Evolutionary conservation across 768 basidiomycete genomes (phyloP), one percentile per base, ranked within the genome.

Genomic region (Tubosaeta sp.): DNA sequence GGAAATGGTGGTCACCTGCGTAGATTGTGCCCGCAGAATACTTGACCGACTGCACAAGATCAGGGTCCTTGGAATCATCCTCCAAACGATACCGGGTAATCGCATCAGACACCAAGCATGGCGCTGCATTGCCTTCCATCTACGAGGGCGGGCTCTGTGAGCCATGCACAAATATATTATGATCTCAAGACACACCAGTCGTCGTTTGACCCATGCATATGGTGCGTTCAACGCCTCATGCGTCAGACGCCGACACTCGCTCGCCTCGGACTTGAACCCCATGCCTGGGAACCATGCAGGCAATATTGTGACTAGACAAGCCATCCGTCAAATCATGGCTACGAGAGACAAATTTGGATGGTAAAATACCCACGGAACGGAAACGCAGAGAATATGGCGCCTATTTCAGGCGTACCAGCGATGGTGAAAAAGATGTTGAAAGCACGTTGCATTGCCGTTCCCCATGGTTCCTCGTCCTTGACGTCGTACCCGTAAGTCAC

Each of bases 211-310:
- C 60, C 55, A 55, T 7, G 34, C 37, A 46, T 57, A 64, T 0
- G 57, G 55, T 9, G 50, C 35, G 9, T 66, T 48, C 31, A 58
- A 29, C 2, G 41, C 46, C 5, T 60, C 55, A 8, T 25, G 6
- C 6, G 37, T 31, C 17, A 56, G 27, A 38, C 31, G 51, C 4
- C 48, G 33, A 17, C 56, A 67, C 27, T 56, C 48, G 3, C 38
- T 25, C 5, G 61, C 57, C 27, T 52, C 16, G 22, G 51, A 41
- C 26, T 65, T 62, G 54, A 66, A 59, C 4, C 52, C 45, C 45
- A 67, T 59, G 6, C 64, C 63, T 0, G 64, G 69, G 19, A 69
- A 39, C 69, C 67, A 69, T 6, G 43, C 46, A 0, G 61, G 65
- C 29, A 65, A n/a, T 1, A 46, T 19, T n/a, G 37, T 49, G n/a